Base-by-base conservation (phyloP, 306 rosid species). In the Lotus japonicus region DNA sequence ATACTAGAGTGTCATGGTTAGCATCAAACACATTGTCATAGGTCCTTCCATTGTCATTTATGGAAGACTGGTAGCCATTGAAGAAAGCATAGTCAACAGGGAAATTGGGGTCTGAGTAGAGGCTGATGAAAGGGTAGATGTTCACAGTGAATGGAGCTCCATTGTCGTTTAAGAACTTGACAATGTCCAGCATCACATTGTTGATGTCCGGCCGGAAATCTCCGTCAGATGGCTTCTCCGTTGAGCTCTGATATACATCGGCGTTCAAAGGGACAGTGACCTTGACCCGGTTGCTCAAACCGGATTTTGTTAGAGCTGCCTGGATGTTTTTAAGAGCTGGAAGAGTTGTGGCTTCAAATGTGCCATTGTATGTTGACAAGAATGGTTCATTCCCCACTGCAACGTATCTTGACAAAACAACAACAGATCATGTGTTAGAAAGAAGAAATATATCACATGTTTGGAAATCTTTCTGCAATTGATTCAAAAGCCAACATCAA, bases 361-460 rank as follows among this genome's bases (percentile, higher is more conserved):
- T 77, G 52, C 92, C 90, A 16, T 94, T 94, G 72, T 79, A 90
- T 4, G 96, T 74, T 63, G 77, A 14, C 83, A 94, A 75, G 86
- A 94, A 89, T 31, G 99, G 97, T 71, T 94, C 99, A 39, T 92
- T 92, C 68, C 98, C 98, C 69, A 92, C 97, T 16, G 98, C 98
- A 76, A 89, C 92, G 53, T 82, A 90, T 89, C 99, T 94, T 68
- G 65, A 23, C 66, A 72, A 84, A 46, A 55, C 16, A 59, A 51
- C 50, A 43, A 43, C 7, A 5, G 36, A 31, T 5, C 7, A 31
- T 6, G 7, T 31, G 36, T 31, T 5, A 1, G 36, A 31, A 31
- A 31, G 6, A 31, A 31, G 36, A 31, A 31, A 31, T 31, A 31
- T 6, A 31, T 28, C 2, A 4, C 26, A 21, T 21, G 26, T 21